Percentiles rank a stretch among this genome's conserved stretches.
phyloP scores from a whole-genome alignment of 108 stramenopile species.

The Seminavis robusta region DNA sequence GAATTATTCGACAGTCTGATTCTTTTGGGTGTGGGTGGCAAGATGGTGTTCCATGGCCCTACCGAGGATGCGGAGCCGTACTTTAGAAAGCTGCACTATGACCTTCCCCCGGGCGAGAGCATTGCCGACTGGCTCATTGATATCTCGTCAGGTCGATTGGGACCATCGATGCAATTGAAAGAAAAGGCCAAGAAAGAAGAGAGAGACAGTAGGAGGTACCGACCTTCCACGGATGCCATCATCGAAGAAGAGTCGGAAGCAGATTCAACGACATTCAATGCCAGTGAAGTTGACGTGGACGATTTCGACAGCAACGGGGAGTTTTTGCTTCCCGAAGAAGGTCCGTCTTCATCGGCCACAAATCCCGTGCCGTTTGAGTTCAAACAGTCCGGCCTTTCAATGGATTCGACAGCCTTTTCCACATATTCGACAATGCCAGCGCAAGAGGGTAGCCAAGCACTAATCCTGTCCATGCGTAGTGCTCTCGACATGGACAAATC shows the following conservation, averaged over 20 bases:
- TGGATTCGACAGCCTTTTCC: too few species aligned
- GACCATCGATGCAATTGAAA: constrained; percentile 5
- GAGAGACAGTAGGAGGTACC: neutral
- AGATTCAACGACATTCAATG: neutral
- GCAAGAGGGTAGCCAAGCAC: too few species aligned
- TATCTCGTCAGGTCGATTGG: constrained; percentile 25
- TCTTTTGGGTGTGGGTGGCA: constrained; percentile 58
- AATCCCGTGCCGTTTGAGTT: neutral
- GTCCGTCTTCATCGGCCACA: neutral
- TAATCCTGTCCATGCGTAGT: neutral
- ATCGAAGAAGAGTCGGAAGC: neutral
- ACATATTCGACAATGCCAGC: too few species aligned
- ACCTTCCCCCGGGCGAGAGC: constrained; percentile 24
- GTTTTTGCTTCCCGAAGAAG: neutral
- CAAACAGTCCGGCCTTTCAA: neutral
- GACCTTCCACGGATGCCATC: neutral
- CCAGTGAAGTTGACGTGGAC: neutral
- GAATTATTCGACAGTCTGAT: constrained; percentile 75
- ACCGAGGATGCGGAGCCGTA: constrained; percentile 15
- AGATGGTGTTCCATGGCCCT: constrained; percentile 47
- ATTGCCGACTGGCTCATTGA: constrained; percentile 54
- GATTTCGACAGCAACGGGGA: neutral
- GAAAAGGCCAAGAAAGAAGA: neutral
- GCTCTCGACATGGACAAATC: neutral
- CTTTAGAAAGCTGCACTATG: constrained; percentile 25